Percentiles rank a stretch among this genome's conserved stretches.
phyloP scores from a whole-genome alignment of 208 protist species.

The Crithidia mellificae region DNA sequence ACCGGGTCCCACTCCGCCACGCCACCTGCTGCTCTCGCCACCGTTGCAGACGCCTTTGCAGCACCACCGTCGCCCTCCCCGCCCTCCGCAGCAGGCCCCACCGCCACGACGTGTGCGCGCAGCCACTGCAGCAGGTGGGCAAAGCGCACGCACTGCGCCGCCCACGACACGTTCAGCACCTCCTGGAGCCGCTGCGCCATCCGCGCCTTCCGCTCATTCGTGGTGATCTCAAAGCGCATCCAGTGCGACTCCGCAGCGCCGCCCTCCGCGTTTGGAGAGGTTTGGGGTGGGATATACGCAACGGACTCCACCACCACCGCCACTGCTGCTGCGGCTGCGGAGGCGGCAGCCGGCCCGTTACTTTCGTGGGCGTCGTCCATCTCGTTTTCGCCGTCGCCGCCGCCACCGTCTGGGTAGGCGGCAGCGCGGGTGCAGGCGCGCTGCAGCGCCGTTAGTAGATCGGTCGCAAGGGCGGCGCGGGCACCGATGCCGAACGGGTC shows the following conservation, averaged over 20 bases:
- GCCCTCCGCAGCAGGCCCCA: neutral
- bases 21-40: neutral
- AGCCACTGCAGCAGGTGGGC: conserved; percentile 27
- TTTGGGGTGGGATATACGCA: conserved; percentile 26
- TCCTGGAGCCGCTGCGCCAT: conserved; percentile 52
- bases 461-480: conserved; percentile 42
- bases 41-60: neutral
- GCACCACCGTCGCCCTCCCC: neutral
- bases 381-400: neutral
- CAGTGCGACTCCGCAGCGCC: conserved; percentile 14
- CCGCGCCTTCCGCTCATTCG: conserved; percentile 29
- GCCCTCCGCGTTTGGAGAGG: neutral
- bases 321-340: neutral
- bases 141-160: conserved; percentile 26
- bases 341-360: neutral
- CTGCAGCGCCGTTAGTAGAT: conserved; percentile 47
- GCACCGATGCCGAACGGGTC: conserved; percentile 26
- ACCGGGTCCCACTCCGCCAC: conserved; percentile 35
- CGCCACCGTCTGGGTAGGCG: conserved; percentile 12
- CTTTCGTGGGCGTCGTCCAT: conserved; percentile 6
- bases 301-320: conserved; percentile 31
- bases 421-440: conserved; percentile 7
- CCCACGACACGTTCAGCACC: conserved; percentile 32
- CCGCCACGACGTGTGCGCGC: conserved; percentile 3
- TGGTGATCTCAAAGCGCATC: conserved; percentile 40